These are phyloP conservation scores for Xerocomus nothofagi DNA, from an alignment of 1,284 basidiomycete genomes.

Conservation along the genomic window DNA sequence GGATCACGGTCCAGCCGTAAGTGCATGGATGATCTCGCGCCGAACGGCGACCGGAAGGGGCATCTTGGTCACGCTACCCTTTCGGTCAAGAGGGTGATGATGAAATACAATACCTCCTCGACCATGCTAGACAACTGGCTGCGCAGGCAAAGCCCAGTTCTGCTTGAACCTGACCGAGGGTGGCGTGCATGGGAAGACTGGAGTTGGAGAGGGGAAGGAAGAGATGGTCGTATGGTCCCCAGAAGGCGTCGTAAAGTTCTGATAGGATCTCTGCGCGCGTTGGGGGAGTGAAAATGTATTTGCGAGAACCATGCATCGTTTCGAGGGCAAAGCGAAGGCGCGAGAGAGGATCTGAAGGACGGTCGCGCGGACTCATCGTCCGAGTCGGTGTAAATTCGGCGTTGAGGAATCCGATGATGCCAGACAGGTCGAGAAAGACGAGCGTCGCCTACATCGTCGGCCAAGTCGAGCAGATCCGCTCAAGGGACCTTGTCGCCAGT, in stretches of 20 bases:
- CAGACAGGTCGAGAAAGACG: slow-evolving; percentile 45
- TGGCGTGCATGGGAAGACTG: slow-evolving; percentile 57
- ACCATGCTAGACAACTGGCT: slow-evolving; percentile 81
- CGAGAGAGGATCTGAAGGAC: slow-evolving; percentile 56
- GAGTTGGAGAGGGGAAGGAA: slow-evolving; percentile 66
- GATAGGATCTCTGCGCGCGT: slow-evolving; percentile 75
- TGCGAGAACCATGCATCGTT: slow-evolving; percentile 73
- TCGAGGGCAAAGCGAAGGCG: slow-evolving; percentile 73
- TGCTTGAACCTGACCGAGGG: slow-evolving; percentile 67
- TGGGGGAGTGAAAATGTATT: slow-evolving; percentile 69
- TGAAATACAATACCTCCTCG: slow-evolving; percentile 88
- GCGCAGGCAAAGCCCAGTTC: slow-evolving; percentile 54
- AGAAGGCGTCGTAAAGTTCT: slow-evolving; percentile 77
- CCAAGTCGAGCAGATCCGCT: slow-evolving; percentile 48
- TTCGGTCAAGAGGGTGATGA: slow-evolving; percentile 90
- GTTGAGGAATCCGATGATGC: slow-evolving; percentile 47
- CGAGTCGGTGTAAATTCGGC: slow-evolving; percentile 48
- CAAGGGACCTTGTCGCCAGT: slow-evolving; percentile 39
- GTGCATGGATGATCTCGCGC: slow-evolving; percentile 87
- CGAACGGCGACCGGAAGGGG: slow-evolving; percentile 67
- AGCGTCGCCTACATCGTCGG: slow-evolving; percentile 49
- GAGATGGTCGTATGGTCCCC: slow-evolving; percentile 67
- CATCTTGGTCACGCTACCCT: slow-evolving; percentile 73
- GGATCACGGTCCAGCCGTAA: slow-evolving; percentile 85
- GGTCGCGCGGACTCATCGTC: slow-evolving; percentile 56